Evolutionary conservation across 139 green algal species (phyloP).

Genomic region (Chlorella sp.): DNA sequence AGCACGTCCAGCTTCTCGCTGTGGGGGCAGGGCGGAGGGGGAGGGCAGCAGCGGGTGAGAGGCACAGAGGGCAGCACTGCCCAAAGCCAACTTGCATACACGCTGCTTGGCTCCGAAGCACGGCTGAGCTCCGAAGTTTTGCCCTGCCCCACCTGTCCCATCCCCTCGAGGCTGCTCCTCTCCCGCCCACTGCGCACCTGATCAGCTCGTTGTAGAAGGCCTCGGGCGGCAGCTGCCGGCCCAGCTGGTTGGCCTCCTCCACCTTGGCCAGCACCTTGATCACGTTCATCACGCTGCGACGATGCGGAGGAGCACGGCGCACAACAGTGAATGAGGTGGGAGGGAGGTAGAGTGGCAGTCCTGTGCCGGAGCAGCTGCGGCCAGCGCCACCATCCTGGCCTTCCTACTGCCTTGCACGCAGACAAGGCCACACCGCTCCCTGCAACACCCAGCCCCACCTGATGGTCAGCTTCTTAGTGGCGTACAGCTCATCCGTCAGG

Average conservation of each 20-base stretch:
- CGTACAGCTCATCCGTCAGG: conserved; percentile 82
- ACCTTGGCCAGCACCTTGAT: conserved; percentile 89
- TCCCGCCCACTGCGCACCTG: conserved; percentile 47
- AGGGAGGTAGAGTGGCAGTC: neutral
- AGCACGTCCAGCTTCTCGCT: conserved; percentile 91
- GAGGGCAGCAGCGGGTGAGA: neutral
- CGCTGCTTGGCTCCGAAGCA: neutral
- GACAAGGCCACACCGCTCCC: too few species aligned
- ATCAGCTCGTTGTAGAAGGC: conserved; percentile 95
- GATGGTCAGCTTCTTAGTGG: conserved; percentile 88
- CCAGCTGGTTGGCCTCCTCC: conserved; percentile 83
- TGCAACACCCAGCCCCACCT: conserved; percentile 5
- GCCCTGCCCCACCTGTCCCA: neutral
- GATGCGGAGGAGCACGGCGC: too few species aligned
- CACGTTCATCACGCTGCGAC: conserved; percentile 79
- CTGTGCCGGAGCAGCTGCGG: too few species aligned
- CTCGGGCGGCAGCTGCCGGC: conserved; percentile 76
- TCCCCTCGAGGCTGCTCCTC: too few species aligned
- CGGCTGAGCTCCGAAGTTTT: neutral
- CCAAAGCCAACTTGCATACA: neutral
- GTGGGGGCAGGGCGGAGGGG: neutral
- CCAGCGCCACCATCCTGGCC: too few species aligned
- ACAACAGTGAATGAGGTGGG: too few species aligned
- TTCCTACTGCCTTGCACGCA: too few species aligned
- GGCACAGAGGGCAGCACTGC: neutral